Evolutionary conservation across 1,284 basidiomycete species (phyloP), one percentile per base, ranked within the genome.

Genomic region (Apiotrichum domesticum): DNA sequence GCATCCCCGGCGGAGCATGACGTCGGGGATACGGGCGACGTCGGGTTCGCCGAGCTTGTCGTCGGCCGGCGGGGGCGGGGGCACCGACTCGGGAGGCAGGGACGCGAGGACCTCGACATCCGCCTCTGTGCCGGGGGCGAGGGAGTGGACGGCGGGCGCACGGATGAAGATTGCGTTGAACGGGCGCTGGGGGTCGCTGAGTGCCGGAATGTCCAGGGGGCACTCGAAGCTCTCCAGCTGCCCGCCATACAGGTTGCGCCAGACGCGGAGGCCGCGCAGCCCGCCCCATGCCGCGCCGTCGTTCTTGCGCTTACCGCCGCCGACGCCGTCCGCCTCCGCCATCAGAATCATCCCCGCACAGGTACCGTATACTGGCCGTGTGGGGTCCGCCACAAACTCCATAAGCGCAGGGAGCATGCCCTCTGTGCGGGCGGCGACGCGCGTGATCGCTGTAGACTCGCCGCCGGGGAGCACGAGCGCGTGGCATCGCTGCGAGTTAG

Each of bases 281-380:
- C 88, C 93, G 34, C 87, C 87, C 15, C 97, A 79, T 49, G 43
- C 54, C 35, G 10, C 39, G 35, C 46, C 67, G 64, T 51, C 59
- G 43, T 50, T 66, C 61, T 2, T 61, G 39, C 67, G 52, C 79
- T 94, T 95, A 10, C 85, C 83, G 49, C 88, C 87, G 61, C 86
- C 84, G 13, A 90, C 69, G 0, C 73, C 73, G 61, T 75, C 82
- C 7, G 80, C 76, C 62, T 85, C 80, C 3, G 90, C 83, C 45
- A 98, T 83, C 50, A 98, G 80, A 63, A 98, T 98, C 64, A 95
- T 94, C 15, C 95, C 95, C 0, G 95, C 95, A 74, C 95, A 98
- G 0, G 94, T 98, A 3, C 95, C 95, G 90, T 92, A 98, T 0
- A 94, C 84, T 0, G 90, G 86, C 66, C 86, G 89, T 0, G 72